Base-by-base conservation (phyloP, 2,329 filamentous ascomycete genomes). In the Incumbomyces delicatus region DNA sequence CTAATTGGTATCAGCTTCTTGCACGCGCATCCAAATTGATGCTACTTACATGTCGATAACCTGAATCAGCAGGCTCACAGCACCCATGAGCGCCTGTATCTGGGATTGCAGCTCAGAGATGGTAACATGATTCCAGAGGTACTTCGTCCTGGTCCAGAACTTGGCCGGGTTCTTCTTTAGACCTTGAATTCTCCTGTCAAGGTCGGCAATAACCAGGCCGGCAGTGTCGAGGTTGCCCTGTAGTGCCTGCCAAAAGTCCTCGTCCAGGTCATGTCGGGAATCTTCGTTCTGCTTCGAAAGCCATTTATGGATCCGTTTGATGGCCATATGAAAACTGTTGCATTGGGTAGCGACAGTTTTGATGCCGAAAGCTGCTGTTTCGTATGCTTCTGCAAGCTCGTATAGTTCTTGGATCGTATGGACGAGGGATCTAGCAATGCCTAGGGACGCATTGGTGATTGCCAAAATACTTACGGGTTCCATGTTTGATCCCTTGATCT, bases 31-130 rank as follows among this genome's bases (percentile, higher is more conserved):
- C n/a, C 4, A 18, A 12, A 18, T 20, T 5, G 27, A 10, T 29
- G 16, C 17, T 10, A n/a, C 41, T 44, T 32, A 44, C 41, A 44
- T 20, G 16, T 44, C 41, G 22, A 44, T 44, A 10, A 44, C 41
- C 16, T 44, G 31, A 2, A 44, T 7, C 31, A 44, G 17, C 13
- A 44, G 14, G 11, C 41, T 36, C 7, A 44, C 16, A n/a, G 41
- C 41, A 34, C 16, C 13, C 33, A 44, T 44, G 18, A 44, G 27
- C 29, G 30, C 41, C 20, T 37, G 31, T 8, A 44, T 36, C 41
- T 44, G 41, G 10, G 41, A 44, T 33, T 44, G 41, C 12, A 44
- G 33, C 33, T 44, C 41, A 2, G 41, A n/a, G n/a, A 44, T 44
- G 3, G 36, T 33, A 7, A 37, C 41, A 31, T 16, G 11, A 32